phyloP scores from a whole-genome alignment of 768 basidiomycete genomes.

The Serpula lacrymans region DNA sequence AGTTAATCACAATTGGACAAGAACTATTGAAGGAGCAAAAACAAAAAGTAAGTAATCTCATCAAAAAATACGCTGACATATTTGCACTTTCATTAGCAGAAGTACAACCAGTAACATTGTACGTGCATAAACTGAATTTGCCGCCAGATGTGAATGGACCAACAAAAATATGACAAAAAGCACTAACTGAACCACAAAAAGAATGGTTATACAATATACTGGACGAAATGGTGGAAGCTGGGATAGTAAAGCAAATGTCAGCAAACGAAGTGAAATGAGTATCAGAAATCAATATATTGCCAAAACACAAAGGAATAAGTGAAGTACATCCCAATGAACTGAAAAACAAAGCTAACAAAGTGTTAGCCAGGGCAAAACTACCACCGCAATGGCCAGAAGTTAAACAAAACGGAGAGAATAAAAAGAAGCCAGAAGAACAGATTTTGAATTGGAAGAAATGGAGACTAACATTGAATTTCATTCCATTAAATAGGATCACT shows the following conservation, averaged over 20 bases:
- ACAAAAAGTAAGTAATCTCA: conserved; percentile 13
- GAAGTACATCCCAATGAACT: conserved; percentile 10
- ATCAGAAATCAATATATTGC: conserved; percentile 7
- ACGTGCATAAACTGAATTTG: conserved; percentile 32
- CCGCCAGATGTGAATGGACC: conserved; percentile 23
- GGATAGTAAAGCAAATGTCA: conserved; percentile 15
- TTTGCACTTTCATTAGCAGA: conserved; percentile 39
- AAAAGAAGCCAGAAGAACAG: conserved; percentile 17
- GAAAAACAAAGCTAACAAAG: conserved; percentile 8
- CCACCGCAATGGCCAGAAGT: conserved; percentile 12
- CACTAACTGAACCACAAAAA: conserved; percentile 28
- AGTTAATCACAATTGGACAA: conserved; percentile 18
- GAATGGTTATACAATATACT: conserved; percentile 27
- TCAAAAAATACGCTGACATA: conserved; percentile 32
- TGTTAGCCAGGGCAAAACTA: not conserved
- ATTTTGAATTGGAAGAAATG: too few relatives aligned
- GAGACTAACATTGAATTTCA: too few relatives aligned
- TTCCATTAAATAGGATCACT: conserved; percentile 15
- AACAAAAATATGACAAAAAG: conserved; percentile 28
- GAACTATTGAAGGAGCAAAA: conserved; percentile 27
- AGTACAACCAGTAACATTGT: conserved; percentile 28
- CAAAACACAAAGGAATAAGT: conserved; percentile 6
- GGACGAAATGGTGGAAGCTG: conserved; percentile 31
- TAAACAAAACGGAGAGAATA: conserved; percentile 12
- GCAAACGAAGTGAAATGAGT: conserved; percentile 11